Evolutionary conservation across 2,329 filamentous ascomycete genomes (phyloP).

Genomic region (Aspergillus awamori): DNA sequence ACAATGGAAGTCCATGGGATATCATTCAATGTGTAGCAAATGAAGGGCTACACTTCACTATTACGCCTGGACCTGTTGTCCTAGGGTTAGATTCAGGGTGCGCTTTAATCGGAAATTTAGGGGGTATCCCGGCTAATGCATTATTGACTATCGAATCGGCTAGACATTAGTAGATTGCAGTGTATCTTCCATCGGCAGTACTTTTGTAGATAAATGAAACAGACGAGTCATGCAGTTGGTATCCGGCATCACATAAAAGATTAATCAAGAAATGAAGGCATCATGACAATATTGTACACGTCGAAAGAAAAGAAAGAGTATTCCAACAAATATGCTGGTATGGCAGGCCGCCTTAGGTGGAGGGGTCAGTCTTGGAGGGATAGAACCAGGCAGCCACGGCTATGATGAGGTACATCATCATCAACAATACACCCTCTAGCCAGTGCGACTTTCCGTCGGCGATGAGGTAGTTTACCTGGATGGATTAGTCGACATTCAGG

Average conservation of each 20-base stretch:
- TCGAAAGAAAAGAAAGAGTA: not conserved
- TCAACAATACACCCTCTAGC: conserved; percentile 64
- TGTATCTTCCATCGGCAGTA: no score
- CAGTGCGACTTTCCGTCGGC: conserved; percentile 61
- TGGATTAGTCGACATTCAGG: conserved; percentile 9
- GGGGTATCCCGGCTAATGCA: no score
- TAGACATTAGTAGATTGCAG: no score
- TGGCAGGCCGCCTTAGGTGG: not conserved
- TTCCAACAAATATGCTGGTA: not conserved
- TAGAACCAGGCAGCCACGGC: conserved; percentile 58
- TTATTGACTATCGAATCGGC: no score
- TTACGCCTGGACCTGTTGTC: no score
- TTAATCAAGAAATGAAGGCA: not conserved
- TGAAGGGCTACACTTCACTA: no score
- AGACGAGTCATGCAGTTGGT: not conserved
- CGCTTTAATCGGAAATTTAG: no score
- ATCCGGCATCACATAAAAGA: not conserved
- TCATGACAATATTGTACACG: not conserved
- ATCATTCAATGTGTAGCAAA: no score
- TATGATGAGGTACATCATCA: conserved; percentile 65
- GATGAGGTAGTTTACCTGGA: conserved; percentile 64
- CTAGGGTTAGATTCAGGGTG: no score
- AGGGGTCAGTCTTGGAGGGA: not conserved
- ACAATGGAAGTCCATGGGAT: no score
- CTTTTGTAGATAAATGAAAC: no score